phyloP scores from a whole-genome alignment of 495 filamentous ascomycete genomes.

The Aspergillus funiculosus region DNA sequence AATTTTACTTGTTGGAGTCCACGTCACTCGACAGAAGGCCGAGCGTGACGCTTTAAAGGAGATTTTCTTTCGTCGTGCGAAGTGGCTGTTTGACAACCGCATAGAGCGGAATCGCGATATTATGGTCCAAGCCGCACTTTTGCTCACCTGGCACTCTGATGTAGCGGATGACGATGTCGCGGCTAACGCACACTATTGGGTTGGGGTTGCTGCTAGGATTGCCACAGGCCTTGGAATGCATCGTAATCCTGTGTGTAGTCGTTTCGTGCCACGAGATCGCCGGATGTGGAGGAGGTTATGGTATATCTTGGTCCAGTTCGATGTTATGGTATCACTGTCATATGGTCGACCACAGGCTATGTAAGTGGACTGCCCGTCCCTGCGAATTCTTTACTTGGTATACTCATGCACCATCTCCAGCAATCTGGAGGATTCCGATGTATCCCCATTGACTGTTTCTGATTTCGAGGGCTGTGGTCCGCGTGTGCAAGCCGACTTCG shows the following conservation, averaged over 20 bases:
- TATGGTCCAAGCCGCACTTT: slow-evolving; percentile 42
- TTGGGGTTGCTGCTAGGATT: slow-evolving; percentile 43
- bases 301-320: slow-evolving; percentile 46
- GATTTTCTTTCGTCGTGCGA: slow-evolving; percentile 44
- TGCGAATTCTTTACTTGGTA: not conserved
- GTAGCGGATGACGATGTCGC: slow-evolving; percentile 44
- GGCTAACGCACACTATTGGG: slow-evolving; percentile 47
- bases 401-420: slow-evolving; percentile 18
- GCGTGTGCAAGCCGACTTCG: slow-evolving; percentile 38
- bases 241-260: slow-evolving; percentile 41
- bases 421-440: slow-evolving; percentile 46
- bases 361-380: slow-evolving; percentile 21
- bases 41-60: slow-evolving; percentile 43
- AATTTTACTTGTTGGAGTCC: slow-evolving; percentile 42
- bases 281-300: slow-evolving; percentile 45
- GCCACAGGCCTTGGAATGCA: slow-evolving; percentile 48
- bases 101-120: slow-evolving; percentile 47
- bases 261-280: slow-evolving; percentile 38
- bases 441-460: slow-evolving; percentile 36
- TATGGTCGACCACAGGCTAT: slow-evolving; percentile 47
- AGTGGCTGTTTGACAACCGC: slow-evolving; percentile 45
- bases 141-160: slow-evolving; percentile 47
- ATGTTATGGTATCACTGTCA: slow-evolving; percentile 45
- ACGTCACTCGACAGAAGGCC: slow-evolving; percentile 36
- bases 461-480: slow-evolving; percentile 45